Base-by-base conservation (phyloP, 768 basidiomycete species). In the Trametes cubensis region DNA sequence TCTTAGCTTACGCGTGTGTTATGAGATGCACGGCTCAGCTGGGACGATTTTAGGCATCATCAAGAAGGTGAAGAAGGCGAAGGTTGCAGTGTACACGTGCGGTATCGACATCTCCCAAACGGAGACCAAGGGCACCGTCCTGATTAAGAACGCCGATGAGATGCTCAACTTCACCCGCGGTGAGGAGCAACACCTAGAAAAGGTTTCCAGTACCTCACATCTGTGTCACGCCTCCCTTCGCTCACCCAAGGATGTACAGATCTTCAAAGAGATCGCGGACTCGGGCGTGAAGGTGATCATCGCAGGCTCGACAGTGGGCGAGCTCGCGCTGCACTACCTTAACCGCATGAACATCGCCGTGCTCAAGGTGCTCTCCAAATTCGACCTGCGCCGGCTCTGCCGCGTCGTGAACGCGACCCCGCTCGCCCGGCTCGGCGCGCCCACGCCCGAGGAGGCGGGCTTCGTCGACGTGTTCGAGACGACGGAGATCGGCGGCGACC, bases 111-210 rank as follows among this genome's bases (percentile, higher is more conserved):
- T 93, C 59, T 86, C 95, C 3, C 96, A 98, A 76, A 98, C 97
- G 6, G 97, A 99, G 76, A 99, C 97, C 18, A 99, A 99, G 75
- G 97, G 97, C 53, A 99, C 97, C 8, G 97, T 98, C 13, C 82
- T 99, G 49, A 84, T 99, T 69, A 93, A 95, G 74, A 98, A 85
- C 72, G 93, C 95, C 10, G 89, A 96, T 48, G 96, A 99, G 73
- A 92, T 99, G 87, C 83, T 99, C 66, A 95, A 97, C 78, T 99
- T 99, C 71, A 95, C 95, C 0, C 81, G 85, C 3, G 97, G 94
- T 18, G 97, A 99, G 76, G 97, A 99, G 77, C 89, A 95, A 74
- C 95, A 98, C 70, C 81, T 97, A 54, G 95, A 98, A 81, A 95
- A 92, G 81, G 89, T 86, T 7, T 25, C n/a, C n/a, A n/a, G n/a